Evolutionary conservation across 2,329 filamentous ascomycete species (phyloP), one percentile per base, ranked within the genome.

Genomic region (Aureobasidium sp.): DNA sequence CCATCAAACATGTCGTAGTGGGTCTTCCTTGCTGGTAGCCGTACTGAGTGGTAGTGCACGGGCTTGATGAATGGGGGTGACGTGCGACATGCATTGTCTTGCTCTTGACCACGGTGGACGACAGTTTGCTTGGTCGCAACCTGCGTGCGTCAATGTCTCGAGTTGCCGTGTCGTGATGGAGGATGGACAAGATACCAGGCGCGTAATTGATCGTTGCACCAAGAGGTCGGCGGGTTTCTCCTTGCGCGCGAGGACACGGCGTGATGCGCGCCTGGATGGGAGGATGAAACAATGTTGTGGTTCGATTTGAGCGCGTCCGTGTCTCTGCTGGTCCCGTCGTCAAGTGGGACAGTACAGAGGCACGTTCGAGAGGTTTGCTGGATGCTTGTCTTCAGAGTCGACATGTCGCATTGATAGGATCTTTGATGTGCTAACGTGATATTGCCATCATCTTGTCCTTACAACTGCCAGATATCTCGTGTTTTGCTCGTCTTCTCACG

Each of bases 221-320:
- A 54, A 42, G 25, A 47, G 44, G 15, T 16, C 42, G 50, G 39
- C 30, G 27, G 53, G 29, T 21, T 57, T 32, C 41, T 48, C 53
- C 53, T 57, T 44, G 34, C 52, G 52, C 52, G 52, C 49, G 49
- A 32, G 27, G 21, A 6, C 37, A n/a, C 11, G 53, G 53, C 41
- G 41, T 57, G 41, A 41, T 36, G 53, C 39, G 41, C 53, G 53
- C 39, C 36, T 27, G 2, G 37, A 15, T n/a, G 7, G 53, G 29
- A 25, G 10, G 39, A 45, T 57, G 53, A 57, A 57, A 57, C 53
- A 27, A 57, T 36, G 41, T 45, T 45, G 53, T 57, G 39, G 25
- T 30, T 45, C n/a, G 53, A 29, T 45, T 57, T 45, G 30, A 44
- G 21, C 10, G 16, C 32, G 29, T 34, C 39, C 30, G 29, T 57